Evolutionary conservation across 306 rosid species (phyloP).

Genomic region (Comarum palustre): DNA sequence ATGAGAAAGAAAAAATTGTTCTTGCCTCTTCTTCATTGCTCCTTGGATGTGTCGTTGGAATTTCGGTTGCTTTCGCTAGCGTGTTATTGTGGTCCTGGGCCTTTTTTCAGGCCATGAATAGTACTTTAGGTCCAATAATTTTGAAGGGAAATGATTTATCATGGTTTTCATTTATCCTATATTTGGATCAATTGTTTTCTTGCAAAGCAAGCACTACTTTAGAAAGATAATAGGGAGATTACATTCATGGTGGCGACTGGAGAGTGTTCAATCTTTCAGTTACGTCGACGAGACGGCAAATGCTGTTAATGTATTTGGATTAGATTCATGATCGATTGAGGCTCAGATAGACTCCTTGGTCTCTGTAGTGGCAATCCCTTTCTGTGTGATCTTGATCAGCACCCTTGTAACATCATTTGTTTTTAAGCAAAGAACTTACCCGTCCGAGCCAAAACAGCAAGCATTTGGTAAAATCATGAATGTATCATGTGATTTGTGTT

Average conservation of each 20-base stretch:
- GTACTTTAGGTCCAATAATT: slow-evolving; percentile 1
- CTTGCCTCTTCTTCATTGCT: background rate
- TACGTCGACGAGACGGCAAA: background rate
- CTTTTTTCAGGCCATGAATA: background rate
- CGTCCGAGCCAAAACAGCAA: background rate
- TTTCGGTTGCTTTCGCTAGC: background rate
- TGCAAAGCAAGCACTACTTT: background rate
- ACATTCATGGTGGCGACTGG: slow-evolving; percentile 7
- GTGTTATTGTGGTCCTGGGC: background rate
- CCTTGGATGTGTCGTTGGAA: background rate
- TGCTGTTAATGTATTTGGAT: background rate
- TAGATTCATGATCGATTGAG: background rate
- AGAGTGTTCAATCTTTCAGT: background rate
- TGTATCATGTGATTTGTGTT: background rate
- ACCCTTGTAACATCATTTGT: background rate
- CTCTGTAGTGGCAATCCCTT: slow-evolving; percentile 3
- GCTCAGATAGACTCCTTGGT: background rate
- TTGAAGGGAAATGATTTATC: slow-evolving; percentile 1
- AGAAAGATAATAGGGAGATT: background rate
- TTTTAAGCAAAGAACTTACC: background rate
- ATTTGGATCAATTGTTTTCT: background rate
- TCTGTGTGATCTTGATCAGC: background rate
- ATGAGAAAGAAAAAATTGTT: background rate
- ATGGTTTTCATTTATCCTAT: background rate
- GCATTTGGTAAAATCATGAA: background rate